Evolutionary conservation across 352 stramenopile species (phyloP).

Genomic region (Phytophthora kernoviae): DNA sequence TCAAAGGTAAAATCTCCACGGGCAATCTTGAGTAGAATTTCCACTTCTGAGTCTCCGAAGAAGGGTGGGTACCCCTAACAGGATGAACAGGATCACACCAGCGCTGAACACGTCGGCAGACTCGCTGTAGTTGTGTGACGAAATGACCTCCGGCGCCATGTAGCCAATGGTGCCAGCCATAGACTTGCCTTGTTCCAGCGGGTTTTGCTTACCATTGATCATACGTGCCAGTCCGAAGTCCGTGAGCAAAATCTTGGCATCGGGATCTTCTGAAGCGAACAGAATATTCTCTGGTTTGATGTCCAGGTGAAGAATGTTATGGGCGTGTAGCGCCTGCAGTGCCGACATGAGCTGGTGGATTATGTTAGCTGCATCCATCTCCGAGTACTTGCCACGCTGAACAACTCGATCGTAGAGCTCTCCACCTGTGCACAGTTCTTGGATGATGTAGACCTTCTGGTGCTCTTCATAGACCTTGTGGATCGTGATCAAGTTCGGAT

Average conservation of each 20-base stretch:
- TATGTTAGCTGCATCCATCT: constrained; percentile 62
- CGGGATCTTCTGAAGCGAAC: constrained; percentile 47
- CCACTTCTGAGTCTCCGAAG: constrained; percentile 70
- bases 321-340: constrained; percentile 63
- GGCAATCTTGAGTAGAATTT: constrained; percentile 81
- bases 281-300: constrained; percentile 88
- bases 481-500: constrained; percentile 80
- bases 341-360: constrained; percentile 73
- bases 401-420: constrained; percentile 83
- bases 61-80: constrained; percentile 83
- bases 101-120: constrained; percentile 80
- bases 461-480: constrained; percentile 86
- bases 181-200: constrained; percentile 57
- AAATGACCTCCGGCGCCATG: constrained; percentile 80
- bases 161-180: constrained; percentile 83
- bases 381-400: constrained; percentile 66
- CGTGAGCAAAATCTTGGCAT: constrained; percentile 73
- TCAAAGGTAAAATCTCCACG: constrained; percentile 77
- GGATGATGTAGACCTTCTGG: constrained; percentile 80
- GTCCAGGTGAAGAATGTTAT: constrained; percentile 84
- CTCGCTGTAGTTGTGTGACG: constrained; percentile 64
- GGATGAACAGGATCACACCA: constrained; percentile 82
- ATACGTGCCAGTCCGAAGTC: constrained; percentile 81
- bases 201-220: constrained; percentile 74
- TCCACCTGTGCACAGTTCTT: constrained; percentile 72